Conservation (phyloP, 768 basidiomycete genomes). For the Lactarius tabidus region DNA sequence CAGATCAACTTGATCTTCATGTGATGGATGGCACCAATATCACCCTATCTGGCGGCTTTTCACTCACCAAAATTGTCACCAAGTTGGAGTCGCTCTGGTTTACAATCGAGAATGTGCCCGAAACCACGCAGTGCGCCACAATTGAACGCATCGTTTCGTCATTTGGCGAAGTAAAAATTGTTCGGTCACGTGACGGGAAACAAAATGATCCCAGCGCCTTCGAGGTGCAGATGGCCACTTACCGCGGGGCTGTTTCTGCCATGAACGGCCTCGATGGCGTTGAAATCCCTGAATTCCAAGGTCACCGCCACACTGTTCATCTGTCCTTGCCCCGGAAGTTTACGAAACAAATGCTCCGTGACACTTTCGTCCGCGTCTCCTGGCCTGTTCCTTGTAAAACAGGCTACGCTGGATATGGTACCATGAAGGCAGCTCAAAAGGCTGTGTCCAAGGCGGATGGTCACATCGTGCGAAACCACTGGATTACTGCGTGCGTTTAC, state of each 20-base stretch:
- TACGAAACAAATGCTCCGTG: constrained; percentile 41
- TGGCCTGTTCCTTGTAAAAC: constrained; percentile 56
- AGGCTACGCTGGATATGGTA: constrained; percentile 62
- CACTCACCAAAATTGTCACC: constrained; percentile 52
- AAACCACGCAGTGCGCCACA: constrained; percentile 31
- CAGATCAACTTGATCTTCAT: constrained; percentile 29
- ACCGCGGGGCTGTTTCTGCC: constrained; percentile 52
- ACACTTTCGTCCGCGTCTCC: constrained; percentile 52
- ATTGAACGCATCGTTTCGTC: constrained; percentile 39
- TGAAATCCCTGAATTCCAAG: constrained; percentile 38
- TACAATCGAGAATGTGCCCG: constrained; percentile 49
- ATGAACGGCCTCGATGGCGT: constrained; percentile 47
- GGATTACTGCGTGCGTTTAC: constrained; percentile 48
- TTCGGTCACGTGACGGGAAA: constrained; percentile 28
- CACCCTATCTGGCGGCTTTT: constrained; percentile 57
- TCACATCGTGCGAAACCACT: constrained; percentile 36
- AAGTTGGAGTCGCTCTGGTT: constrained; percentile 69
- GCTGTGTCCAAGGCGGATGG: constrained; percentile 46
- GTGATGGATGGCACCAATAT: constrained; percentile 55
- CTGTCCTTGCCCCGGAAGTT: constrained; percentile 41
- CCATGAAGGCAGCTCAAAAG: constrained; percentile 43
- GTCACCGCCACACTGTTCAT: constrained; percentile 41
- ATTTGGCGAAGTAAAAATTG: constrained; percentile 46
- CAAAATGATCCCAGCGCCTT: constrained; percentile 28
- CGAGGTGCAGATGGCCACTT: constrained; percentile 45